Evolutionary conservation across 1,284 basidiomycete genomes (phyloP).

Genomic region (Peniophora sp.): DNA sequence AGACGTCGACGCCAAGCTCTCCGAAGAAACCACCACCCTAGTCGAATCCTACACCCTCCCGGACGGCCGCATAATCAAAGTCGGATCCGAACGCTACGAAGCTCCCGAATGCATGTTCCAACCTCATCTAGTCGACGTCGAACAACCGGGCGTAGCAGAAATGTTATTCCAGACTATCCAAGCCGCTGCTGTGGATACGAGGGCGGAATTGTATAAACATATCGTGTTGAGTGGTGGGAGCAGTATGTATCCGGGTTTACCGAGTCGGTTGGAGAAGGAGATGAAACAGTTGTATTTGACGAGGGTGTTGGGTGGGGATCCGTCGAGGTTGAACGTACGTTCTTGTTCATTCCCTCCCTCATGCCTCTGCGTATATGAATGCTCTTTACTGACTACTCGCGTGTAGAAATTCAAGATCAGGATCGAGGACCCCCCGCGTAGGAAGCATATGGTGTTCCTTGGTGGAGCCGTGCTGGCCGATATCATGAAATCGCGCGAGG

Average conservation of each 20-base stretch:
- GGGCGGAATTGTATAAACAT: slow-evolving; percentile 94
- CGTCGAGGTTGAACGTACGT: slow-evolving; percentile 79
- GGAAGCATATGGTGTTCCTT: slow-evolving; percentile 99
- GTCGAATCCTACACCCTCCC: slow-evolving; percentile 97
- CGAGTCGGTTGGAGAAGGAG: slow-evolving; percentile 95
- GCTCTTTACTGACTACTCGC: too few species aligned
- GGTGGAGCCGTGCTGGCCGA: slow-evolving; percentile 95
- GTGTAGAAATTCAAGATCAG: slow-evolving; percentile 96
- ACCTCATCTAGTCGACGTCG: slow-evolving; percentile 94
- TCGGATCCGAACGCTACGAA: slow-evolving; percentile 98
- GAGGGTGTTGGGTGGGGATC: slow-evolving; percentile 81
- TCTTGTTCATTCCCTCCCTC: slow-evolving; percentile 1
- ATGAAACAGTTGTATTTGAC: slow-evolving; percentile 98
- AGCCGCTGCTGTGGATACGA: slow-evolving; percentile 83
- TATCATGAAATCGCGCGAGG: slow-evolving; percentile 93
- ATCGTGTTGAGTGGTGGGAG: slow-evolving; percentile 96
- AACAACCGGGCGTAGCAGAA: slow-evolving; percentile 97
- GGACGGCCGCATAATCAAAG: slow-evolving; percentile 94
- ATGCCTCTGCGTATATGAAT: background rate
- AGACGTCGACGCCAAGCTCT: slow-evolving; percentile 86
- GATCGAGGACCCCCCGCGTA: slow-evolving; percentile 95
- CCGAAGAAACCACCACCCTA: slow-evolving; percentile 94
- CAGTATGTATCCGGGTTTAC: slow-evolving; percentile 98
- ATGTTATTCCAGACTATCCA: slow-evolving; percentile 98
- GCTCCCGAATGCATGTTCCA: slow-evolving; percentile 99